Evolutionary conservation across 345 rosid species (phyloP).

Genomic region (Durio zibethinus): DNA sequence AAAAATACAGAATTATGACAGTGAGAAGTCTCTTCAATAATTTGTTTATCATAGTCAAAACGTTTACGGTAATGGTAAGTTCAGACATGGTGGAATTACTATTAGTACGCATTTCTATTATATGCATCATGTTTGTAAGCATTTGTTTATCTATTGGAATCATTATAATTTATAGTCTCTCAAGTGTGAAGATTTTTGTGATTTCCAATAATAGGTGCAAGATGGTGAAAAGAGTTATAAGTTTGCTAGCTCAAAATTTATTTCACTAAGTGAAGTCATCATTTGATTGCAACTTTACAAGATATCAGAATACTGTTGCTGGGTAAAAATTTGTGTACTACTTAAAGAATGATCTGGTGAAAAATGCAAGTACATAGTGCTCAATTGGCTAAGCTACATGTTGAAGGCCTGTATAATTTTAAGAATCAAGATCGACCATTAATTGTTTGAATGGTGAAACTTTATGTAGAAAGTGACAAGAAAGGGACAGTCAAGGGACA

Average conservation of each 20-base stretch:
- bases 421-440: neutral
- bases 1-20: neutral
- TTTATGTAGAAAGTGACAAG: neutral
- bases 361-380: neutral
- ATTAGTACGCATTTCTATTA: neutral
- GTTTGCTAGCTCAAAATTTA: neutral
- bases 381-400: neutral
- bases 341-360: neutral
- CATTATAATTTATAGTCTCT: neutral
- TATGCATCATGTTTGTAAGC: neutral
- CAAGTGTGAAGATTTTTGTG: neutral
- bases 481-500: neutral
- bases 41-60: neutral
- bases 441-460: neutral
- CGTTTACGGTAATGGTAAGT: neutral
- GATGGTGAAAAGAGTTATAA: neutral
- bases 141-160: neutral
- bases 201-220: neutral
- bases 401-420: neutral
- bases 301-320: neutral
- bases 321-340: neutral
- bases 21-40: neutral
- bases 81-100: neutral
- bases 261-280: neutral
- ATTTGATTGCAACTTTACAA: neutral